Evolutionary conservation across 2,329 filamentous ascomycete species (phyloP).

Genomic region (Aspergillus eucalypticola): DNA sequence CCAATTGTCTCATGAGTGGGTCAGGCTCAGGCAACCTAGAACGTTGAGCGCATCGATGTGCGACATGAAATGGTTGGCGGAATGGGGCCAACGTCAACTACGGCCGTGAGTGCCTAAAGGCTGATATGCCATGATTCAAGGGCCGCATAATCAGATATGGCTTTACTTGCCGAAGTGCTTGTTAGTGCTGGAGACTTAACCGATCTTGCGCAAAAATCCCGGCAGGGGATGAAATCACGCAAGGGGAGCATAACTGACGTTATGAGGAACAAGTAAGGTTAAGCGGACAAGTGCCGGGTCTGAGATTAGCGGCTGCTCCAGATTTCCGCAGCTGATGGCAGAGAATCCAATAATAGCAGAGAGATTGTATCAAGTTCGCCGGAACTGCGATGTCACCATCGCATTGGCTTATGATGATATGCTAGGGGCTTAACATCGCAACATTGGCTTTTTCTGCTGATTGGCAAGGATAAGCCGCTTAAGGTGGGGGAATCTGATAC

Average conservation of each 20-base stretch:
- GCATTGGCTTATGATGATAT: constrained; percentile 20
- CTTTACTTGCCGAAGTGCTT: not conserved
- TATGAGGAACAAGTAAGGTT: constrained; percentile 21
- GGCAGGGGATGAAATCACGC: constrained; percentile 20
- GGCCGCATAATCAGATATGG: not conserved
- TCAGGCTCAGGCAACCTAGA: not conserved
- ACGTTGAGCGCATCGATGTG: not conserved
- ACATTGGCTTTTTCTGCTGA: constrained; percentile 10
- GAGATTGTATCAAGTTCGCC: not conserved
- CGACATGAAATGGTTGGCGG: not conserved
- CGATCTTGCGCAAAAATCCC: not conserved
- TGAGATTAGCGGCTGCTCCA: constrained; percentile 2
- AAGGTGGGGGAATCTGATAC: not conserved
- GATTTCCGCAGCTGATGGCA: constrained; percentile 1
- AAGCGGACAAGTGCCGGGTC: constrained; percentile 1
- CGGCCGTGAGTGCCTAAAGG: not conserved
- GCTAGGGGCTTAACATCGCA: constrained; percentile 20
- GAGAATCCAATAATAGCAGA: not conserved
- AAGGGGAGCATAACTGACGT: constrained; percentile 25
- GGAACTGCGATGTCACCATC: constrained; percentile 15
- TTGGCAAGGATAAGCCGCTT: constrained; percentile 1
- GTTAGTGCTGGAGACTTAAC: not conserved
- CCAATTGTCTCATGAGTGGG: not conserved
- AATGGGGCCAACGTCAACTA: not conserved
- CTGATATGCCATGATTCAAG: not conserved